Evolutionary conservation across 208 protist species (phyloP), one percentile per base, ranked within the genome.

Genomic region (Angomonas ambiguus): DNA sequence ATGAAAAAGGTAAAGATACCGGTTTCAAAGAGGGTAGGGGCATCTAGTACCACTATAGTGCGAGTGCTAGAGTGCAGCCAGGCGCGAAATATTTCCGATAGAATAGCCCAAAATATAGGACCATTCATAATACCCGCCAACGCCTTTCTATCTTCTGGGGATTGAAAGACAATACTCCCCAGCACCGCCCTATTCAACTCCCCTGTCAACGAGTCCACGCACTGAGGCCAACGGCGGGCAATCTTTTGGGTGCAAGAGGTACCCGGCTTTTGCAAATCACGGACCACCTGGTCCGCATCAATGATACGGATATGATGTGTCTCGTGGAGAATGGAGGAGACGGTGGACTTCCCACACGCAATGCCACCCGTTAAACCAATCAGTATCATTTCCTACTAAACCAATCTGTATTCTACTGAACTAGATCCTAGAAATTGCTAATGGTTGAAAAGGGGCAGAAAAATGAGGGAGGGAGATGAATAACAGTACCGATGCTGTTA

Each of bases 311-410:
- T 76, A 51, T 83, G 42, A 63, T 92, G 64, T 20, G 81, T 69
- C 8, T 85, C 70, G 5, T 33, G 24, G 3, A 97, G 72, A 2
- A 86, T 27, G 4, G 35, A 27, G n/a, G 75, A 88, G 16, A 95
- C 89, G n/a, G 83, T 90, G 4, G 84, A 93, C 77, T 97, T 97
- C 31, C 92, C 92, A 65, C 86, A 94, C 6, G 92, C 89, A 56
- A 97, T 97, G n/a, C 92, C 92, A 33, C 92, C 92, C 3, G 92
- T 97, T 25, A 97, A 79, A 18, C 92, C 92, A 51, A 97, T 87
- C 18, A 97, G 83, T 62, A 94, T 71, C 84, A 96, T 92, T 41
- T 31, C 18, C n/a, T 10, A 30, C 2, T 35, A 30, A 22, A 4
- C 6, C 38, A 48, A 18, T 56, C 25, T 31, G 28, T 33, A 5